A percentile compares a stretch with the other conserved stretches of the same genome.
Evolutionary conservation across 306 rosid genomes (phyloP).

Genomic region (Dalbergia cochinchinensis): DNA sequence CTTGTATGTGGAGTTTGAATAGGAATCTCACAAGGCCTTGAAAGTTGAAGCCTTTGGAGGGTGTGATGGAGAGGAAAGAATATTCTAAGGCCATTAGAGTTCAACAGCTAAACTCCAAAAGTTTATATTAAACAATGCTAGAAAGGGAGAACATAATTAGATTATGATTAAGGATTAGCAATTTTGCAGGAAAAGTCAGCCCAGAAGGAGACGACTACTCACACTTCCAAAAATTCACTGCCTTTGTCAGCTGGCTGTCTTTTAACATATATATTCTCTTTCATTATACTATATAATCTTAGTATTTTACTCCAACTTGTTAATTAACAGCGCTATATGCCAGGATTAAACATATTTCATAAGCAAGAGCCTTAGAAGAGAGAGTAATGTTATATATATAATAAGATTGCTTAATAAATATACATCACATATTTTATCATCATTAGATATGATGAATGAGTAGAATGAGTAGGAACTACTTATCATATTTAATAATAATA

Average conservation of each 20-base stretch:
- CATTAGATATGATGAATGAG: too few species aligned
- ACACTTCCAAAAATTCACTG: slow-evolving; percentile 84
- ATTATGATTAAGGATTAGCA: slow-evolving; percentile 77
- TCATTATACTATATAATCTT: slow-evolving; percentile 12
- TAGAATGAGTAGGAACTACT: too few species aligned
- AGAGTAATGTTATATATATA: too few species aligned
- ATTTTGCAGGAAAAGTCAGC: slow-evolving; percentile 77
- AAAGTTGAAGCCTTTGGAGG: slow-evolving; percentile 72
- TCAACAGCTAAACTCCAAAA: slow-evolving; percentile 85
- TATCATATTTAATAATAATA: too few species aligned
- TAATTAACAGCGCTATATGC: slow-evolving; percentile 8
- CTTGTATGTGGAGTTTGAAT: slow-evolving; percentile 37
- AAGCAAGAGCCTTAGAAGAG: too few species aligned
- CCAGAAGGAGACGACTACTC: slow-evolving; percentile 77
- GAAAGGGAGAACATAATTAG: slow-evolving; percentile 76
- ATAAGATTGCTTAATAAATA: too few species aligned
- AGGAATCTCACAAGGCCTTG: slow-evolving; percentile 76
- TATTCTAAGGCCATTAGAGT: slow-evolving; percentile 71
- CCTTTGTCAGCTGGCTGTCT: slow-evolving; percentile 77
- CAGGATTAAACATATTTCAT: slow-evolving; percentile 29
- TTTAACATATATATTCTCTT: slow-evolving; percentile 36
- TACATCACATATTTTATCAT: too few species aligned
- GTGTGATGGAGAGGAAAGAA: slow-evolving; percentile 70
- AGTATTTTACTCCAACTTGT: not conserved
- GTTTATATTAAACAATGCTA: slow-evolving; percentile 62